Conservation (phyloP, 176 grass and related monocot species). For the Sorghum bicolor region DNA sequence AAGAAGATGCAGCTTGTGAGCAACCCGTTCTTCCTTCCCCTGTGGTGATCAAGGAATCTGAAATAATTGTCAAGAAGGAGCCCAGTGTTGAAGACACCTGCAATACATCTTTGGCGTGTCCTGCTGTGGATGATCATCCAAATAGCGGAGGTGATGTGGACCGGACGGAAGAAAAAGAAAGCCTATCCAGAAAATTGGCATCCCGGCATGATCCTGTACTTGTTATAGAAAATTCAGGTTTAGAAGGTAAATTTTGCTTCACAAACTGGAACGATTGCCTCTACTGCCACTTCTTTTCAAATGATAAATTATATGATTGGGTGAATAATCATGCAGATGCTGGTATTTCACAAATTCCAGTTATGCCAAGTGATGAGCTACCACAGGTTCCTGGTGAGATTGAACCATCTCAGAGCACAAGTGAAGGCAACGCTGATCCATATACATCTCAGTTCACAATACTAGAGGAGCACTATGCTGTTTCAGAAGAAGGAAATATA, state of each 20-base stretch:
- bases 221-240: conserved; percentile 14
- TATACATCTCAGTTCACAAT: conserved; percentile 35
- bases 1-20: conserved; percentile 24
- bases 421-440: neutral
- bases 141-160: neutral
- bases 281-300: neutral
- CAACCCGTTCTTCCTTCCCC: conserved; percentile 5
- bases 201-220: neutral
- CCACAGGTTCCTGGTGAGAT: conserved; percentile 15
- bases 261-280: neutral
- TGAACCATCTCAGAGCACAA: conserved; percentile 17
- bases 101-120: conserved; percentile 13
- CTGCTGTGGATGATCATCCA: conserved; percentile 18
- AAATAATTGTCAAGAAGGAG: conserved; percentile 35
- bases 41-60: conserved; percentile 33
- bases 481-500: conserved; percentile 29
- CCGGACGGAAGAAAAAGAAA: conserved; percentile 15
- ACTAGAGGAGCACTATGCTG: conserved; percentile 36
- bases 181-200: neutral
- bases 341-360: conserved; percentile 15
- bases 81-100: conserved; percentile 14
- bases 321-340: conserved; percentile 34
- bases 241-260: conserved; percentile 36
- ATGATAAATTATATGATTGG: conserved; percentile 19
- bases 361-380: conserved; percentile 20